A percentile compares a stretch with the other conserved stretches of the same genome.
phyloP scores from a whole-genome alignment of 768 basidiomycete genomes.

The Inosperma sp. region DNA sequence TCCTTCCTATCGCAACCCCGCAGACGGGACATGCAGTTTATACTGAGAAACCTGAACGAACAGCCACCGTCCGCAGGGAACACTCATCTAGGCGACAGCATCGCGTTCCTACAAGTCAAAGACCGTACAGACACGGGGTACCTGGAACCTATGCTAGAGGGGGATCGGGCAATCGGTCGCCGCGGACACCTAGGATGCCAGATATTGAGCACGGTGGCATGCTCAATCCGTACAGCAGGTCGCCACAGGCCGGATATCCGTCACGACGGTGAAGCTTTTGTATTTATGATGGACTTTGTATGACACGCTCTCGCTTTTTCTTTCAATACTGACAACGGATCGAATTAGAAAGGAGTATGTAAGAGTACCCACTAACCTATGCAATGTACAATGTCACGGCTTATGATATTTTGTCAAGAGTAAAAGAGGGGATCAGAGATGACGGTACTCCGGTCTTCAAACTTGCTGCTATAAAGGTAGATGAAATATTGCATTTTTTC shows the following conservation, averaged over 20 bases:
- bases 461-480: no score
- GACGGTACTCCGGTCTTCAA: no score
- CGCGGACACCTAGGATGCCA: conserved; percentile 27
- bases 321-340: conserved; percentile 10
- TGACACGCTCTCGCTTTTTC: conserved; percentile 7
- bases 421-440: no score
- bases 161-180: conserved; percentile 31
- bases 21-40: conserved; percentile 18
- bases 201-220: conserved; percentile 41
- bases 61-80: conserved; percentile 23
- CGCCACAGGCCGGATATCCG: conserved; percentile 16
- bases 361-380: no score
- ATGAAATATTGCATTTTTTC: no score
- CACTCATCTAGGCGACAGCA: conserved; percentile 16
- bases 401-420: no score
- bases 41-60: conserved; percentile 27
- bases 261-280: conserved; percentile 13
- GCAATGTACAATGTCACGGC: no score
- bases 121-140: conserved; percentile 12
- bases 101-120: conserved; percentile 13
- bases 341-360: conserved; percentile 5
- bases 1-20: conserved; percentile 33
- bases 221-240: conserved; percentile 36
- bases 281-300: conserved; percentile 19
- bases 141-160: conserved; percentile 28